Percentiles rank a stretch among this genome's conserved stretches.
Conservation (phyloP, 805 yeast species). For the Ogataea thermomethanolica region DNA sequence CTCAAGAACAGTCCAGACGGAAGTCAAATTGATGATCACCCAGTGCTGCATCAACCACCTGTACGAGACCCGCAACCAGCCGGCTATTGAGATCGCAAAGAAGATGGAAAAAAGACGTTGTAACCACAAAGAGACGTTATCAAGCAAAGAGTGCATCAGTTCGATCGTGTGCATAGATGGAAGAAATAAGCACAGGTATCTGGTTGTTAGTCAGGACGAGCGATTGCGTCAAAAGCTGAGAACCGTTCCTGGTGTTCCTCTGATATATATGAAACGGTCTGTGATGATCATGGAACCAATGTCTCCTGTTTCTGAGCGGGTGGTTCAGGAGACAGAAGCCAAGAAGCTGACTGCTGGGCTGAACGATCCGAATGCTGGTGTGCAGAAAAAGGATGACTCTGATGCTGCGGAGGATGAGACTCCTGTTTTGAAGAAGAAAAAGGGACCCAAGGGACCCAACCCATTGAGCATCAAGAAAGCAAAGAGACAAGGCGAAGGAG, state of each 20-base stretch:
- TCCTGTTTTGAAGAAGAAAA: slow-evolving; percentile 44
- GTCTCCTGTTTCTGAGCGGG: slow-evolving; percentile 60
- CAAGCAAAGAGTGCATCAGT: slow-evolving; percentile 69
- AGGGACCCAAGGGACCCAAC: slow-evolving; percentile 80
- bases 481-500: slow-evolving; percentile 33
- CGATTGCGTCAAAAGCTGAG: slow-evolving; percentile 67
- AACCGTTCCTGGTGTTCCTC: slow-evolving; percentile 82
- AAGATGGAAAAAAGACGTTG: slow-evolving; percentile 89
- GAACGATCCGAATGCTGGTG: slow-evolving; percentile 50
- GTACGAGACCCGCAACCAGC: slow-evolving; percentile 66
- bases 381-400: slow-evolving; percentile 17
- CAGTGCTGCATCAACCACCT: slow-evolving; percentile 92
- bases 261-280: slow-evolving; percentile 80
- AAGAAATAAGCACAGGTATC: slow-evolving; percentile 83
- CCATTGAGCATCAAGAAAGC: slow-evolving; percentile 87
- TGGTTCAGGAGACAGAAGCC: slow-evolving; percentile 51
- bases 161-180: slow-evolving; percentile 69
- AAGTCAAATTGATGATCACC: slow-evolving; percentile 86
- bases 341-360: slow-evolving; percentile 74
- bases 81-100: slow-evolving; percentile 79
- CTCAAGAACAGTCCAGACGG: slow-evolving; percentile 76
- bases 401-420: slow-evolving; percentile 15
- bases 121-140: slow-evolving; percentile 58
- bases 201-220: slow-evolving; percentile 80
- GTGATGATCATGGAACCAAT: slow-evolving; percentile 97